phyloP scores from a whole-genome alignment of 139 green algal genomes.

The Zygnema cylindricum region DNA sequence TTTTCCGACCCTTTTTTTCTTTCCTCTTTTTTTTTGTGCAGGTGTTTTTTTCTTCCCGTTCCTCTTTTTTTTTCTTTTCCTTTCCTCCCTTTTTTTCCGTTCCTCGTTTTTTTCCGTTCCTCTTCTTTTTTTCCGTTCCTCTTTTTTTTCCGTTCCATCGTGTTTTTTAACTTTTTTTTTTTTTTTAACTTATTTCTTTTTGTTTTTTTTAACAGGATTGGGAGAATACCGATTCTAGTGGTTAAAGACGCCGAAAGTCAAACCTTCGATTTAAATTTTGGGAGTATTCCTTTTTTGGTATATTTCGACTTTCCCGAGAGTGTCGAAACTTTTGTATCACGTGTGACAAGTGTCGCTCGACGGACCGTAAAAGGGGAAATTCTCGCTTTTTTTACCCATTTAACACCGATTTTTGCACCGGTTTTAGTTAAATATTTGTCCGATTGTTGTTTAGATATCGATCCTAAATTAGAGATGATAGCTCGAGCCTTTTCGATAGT shows the following conservation, averaged over 20 bases:
- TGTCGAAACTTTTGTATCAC: background rate
- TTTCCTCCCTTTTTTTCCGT: background rate
- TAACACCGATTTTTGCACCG: background rate
- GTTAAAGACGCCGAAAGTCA: background rate
- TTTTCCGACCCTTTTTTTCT: background rate
- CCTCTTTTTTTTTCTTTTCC: background rate
- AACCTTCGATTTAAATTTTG: background rate
- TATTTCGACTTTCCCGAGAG: background rate
- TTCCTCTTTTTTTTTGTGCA: background rate
- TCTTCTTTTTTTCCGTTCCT: background rate
- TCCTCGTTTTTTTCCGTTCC: background rate
- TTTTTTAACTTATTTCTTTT: conserved; percentile 10
- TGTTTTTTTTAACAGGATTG: background rate
- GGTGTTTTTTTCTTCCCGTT: background rate
- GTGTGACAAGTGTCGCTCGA: background rate
- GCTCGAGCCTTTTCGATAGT: background rate
- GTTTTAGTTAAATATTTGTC: background rate
- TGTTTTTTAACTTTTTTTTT: conserved; percentile 9
- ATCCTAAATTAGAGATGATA: background rate
- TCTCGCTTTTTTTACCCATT: background rate
- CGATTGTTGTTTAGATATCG: background rate
- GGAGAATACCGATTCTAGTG: conserved; percentile 10
- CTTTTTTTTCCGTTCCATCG: background rate
- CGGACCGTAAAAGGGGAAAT: background rate
- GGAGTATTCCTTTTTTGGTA: background rate